Percentiles rank a stretch among this genome's conserved stretches.
Evolutionary conservation across 768 basidiomycete species (phyloP).

Genomic region (Mycena pura): DNA sequence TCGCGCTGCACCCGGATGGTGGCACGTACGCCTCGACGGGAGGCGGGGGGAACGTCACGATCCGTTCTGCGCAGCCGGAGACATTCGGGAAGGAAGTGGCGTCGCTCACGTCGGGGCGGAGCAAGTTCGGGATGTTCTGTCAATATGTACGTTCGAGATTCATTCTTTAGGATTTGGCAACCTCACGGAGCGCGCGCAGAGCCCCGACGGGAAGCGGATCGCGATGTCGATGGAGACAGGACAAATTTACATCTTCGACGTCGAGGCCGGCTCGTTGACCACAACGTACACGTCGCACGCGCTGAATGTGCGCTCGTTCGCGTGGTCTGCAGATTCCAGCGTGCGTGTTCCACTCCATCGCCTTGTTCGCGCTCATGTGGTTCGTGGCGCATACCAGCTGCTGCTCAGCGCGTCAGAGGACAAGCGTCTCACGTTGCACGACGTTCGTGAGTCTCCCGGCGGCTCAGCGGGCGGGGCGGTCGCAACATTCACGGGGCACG

Average conservation of each 20-base stretch:
- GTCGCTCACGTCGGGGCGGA: slow-evolving; percentile 68
- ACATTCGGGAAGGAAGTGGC: slow-evolving; percentile 71
- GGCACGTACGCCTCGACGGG: slow-evolving; percentile 79
- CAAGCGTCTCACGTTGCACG: slow-evolving; percentile 88
- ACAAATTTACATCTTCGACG: slow-evolving; percentile 87
- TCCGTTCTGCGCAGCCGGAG: slow-evolving; percentile 73
- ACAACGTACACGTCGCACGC: slow-evolving; percentile 87
- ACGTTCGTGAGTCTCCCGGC: no score
- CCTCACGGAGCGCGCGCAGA: slow-evolving; percentile 52
- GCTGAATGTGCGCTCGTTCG: slow-evolving; percentile 84
- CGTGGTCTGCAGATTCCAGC: slow-evolving; percentile 90
- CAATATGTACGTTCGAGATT: slow-evolving; percentile 58
- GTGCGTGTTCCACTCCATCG: slow-evolving; percentile 51
- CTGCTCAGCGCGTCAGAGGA: slow-evolving; percentile 93
- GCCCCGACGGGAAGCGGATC: slow-evolving; percentile 84
- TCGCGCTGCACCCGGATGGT: slow-evolving; percentile 79
- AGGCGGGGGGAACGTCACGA: slow-evolving; percentile 70
- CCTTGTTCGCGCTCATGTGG: neutral
- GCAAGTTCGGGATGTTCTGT: slow-evolving; percentile 81
- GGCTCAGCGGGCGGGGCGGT: slow-evolving; percentile 66
- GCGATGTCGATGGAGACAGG: slow-evolving; percentile 87
- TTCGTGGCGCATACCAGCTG: slow-evolving; percentile 56
- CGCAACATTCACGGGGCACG: slow-evolving; percentile 85
- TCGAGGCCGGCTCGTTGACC: slow-evolving; percentile 68
- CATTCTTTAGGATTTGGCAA: neutral